Evolutionary conservation across 2,329 filamentous ascomycete genomes (phyloP).

Genomic region (Dactylellina parvicollis): DNA sequence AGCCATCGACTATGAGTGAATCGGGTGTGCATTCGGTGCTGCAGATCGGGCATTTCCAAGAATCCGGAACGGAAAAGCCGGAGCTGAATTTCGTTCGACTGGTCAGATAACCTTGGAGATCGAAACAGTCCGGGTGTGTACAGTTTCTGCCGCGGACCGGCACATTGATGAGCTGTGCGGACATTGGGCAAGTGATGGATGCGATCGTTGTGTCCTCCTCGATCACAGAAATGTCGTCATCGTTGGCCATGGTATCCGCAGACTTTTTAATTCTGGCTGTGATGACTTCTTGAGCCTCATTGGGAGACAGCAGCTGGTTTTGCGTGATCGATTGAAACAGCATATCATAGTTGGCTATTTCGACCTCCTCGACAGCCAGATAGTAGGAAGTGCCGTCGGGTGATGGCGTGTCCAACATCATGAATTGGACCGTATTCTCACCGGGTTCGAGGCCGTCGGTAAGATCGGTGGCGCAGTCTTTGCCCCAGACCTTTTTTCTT

Average conservation of each 20-base stretch:
- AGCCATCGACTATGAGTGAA: conserved; percentile 77
- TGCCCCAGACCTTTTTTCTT: conserved; percentile 76
- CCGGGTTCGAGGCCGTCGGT: conserved; percentile 70
- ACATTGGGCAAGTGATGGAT: conserved; percentile 65
- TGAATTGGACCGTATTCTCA: conserved; percentile 70
- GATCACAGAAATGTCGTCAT: conserved; percentile 70
- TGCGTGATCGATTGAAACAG: conserved; percentile 59
- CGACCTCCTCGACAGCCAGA: conserved; percentile 40
- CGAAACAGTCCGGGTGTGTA: conserved; percentile 86
- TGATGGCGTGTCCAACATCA: conserved; percentile 61
- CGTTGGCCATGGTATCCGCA: conserved; percentile 61
- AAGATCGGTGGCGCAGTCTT: conserved; percentile 79
- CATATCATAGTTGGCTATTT: conserved; percentile 59
- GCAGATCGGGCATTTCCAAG: conserved; percentile 90
- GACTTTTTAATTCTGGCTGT: conserved; percentile 63
- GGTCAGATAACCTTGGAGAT: conserved; percentile 80
- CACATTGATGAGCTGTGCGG: conserved; percentile 68
- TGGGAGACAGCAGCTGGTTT: neutral
- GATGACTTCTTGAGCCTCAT: conserved; percentile 52
- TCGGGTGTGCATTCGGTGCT: conserved; percentile 77
- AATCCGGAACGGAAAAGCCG: conserved; percentile 64
- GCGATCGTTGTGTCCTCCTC: conserved; percentile 63
- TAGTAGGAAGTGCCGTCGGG: conserved; percentile 26
- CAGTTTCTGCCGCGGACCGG: conserved; percentile 79
- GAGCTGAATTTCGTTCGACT: conserved; percentile 68